A percentile compares a stretch with the other conserved stretches of the same genome.
These are phyloP conservation scores for Quercus wislizeni DNA, from an alignment of 306 rosid genomes.

Conservation along the genomic window DNA sequence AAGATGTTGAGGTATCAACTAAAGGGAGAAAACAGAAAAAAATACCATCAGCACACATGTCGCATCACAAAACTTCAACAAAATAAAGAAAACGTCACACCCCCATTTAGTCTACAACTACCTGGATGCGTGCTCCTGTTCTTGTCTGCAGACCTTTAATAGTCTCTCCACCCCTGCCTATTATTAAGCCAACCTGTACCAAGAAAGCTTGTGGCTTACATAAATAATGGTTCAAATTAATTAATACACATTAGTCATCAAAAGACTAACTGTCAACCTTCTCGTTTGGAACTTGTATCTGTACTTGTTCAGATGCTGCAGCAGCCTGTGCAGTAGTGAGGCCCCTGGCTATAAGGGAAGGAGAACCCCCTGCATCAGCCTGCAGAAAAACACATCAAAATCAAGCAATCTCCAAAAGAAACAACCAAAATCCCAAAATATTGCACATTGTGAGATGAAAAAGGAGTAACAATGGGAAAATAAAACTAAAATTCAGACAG, in stretches of 20 bases:
- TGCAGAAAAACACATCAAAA: conserved; percentile 29
- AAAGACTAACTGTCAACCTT: conserved; percentile 47
- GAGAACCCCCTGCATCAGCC: conserved; percentile 99
- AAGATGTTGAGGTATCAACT: conserved; percentile 98
- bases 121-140: conserved; percentile 99
- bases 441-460: neutral
- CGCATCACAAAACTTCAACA: neutral
- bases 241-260: conserved; percentile 8
- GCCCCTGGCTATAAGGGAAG: conserved; percentile 92
- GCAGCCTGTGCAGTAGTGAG: conserved; percentile 63
- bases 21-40: conserved; percentile 1
- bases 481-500: neutral
- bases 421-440: neutral
- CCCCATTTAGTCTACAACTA: conserved; percentile 37
- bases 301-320: conserved; percentile 91
- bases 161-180: conserved; percentile 97
- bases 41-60: conserved; percentile 1
- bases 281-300: conserved; percentile 93
- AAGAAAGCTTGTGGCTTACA: conserved; percentile 3
- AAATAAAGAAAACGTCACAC: neutral
- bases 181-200: conserved; percentile 89
- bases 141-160: conserved; percentile 87
- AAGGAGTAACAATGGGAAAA: neutral
- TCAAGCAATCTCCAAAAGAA: neutral
- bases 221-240: neutral